Evolutionary conservation across 768 basidiomycete genomes (phyloP).

Genomic region (Suillus lakei): DNA sequence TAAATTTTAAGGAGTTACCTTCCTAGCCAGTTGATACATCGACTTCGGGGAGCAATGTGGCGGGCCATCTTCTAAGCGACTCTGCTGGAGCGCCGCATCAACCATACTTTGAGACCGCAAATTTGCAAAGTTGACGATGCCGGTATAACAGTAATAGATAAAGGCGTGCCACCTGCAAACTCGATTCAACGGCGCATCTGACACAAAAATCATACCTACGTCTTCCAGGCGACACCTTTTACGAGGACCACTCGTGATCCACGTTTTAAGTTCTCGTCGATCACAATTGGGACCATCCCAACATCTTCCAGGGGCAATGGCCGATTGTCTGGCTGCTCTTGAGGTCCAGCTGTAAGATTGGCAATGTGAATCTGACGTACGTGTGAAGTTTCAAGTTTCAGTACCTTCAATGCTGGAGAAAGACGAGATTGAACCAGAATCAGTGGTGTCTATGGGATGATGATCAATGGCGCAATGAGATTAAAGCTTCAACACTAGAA

Average conservation of each 20-base stretch:
- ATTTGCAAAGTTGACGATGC: conserved; percentile 9
- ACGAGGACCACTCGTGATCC: conserved; percentile 7
- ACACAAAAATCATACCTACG: conserved; percentile 2
- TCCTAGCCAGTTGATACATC: conserved; percentile 28
- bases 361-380: not conserved
- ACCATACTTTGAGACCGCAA: conserved; percentile 5
- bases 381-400: too few relatives aligned
- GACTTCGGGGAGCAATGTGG: conserved; percentile 28
- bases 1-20: conserved; percentile 11
- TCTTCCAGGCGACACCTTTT: conserved; percentile 14
- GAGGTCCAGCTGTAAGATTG: not conserved
- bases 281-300: too few relatives aligned
- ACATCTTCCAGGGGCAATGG: not conserved
- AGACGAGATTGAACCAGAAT: not conserved
- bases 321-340: not conserved
- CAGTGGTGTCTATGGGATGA: not conserved
- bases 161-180: conserved; percentile 11
- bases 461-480: not conserved
- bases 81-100: not conserved
- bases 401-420: conserved; percentile 9
- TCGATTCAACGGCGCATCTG: not conserved
- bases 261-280: not conserved
- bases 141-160: conserved; percentile 15
- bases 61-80: not conserved
- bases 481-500: not conserved